Conservation (phyloP, 331 rosid species). For the Prunus yedoensis region DNA sequence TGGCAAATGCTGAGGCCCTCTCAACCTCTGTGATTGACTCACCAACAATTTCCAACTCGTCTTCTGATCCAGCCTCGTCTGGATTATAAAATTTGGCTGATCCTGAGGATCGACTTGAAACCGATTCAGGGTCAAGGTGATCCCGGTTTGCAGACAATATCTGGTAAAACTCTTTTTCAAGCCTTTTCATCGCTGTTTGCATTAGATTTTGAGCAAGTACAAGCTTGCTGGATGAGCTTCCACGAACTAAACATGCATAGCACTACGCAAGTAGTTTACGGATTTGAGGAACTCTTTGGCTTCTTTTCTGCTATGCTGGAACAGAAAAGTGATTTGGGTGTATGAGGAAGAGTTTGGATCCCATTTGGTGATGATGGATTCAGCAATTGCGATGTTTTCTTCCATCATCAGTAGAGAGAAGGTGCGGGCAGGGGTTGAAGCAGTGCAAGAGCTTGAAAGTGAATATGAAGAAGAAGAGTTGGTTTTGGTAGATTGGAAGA, state of each 20-base stretch:
- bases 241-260: slow-evolving; percentile 37
- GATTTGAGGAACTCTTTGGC: slow-evolving; percentile 39
- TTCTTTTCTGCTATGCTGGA: slow-evolving; percentile 39
- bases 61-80: slow-evolving; percentile 21
- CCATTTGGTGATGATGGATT: slow-evolving; percentile 49
- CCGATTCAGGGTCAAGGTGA: slow-evolving; percentile 42
- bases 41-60: slow-evolving; percentile 13
- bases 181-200: slow-evolving; percentile 54
- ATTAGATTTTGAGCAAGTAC: slow-evolving; percentile 46
- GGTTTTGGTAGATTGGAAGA: slow-evolving; percentile 26
- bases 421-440: slow-evolving; percentile 13
- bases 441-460: slow-evolving; percentile 13
- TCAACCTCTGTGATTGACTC: slow-evolving; percentile 27
- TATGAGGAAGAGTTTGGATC: slow-evolving; percentile 34
- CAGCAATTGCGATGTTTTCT: slow-evolving; percentile 28
- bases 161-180: slow-evolving; percentile 46
- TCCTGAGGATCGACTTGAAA: slow-evolving; percentile 31
- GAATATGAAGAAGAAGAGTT: slow-evolving; percentile 12
- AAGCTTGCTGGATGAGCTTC: slow-evolving; percentile 33
- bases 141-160: slow-evolving; percentile 34
- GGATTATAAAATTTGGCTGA: slow-evolving; percentile 22
- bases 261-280: slow-evolving; percentile 28
- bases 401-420: slow-evolving; percentile 27
- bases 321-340: slow-evolving; percentile 34
- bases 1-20: slow-evolving; percentile 31